These are phyloP conservation scores for Delitschia confertaspora DNA, from an alignment of 495 filamentous ascomycete species.

Conservation along the genomic window DNA sequence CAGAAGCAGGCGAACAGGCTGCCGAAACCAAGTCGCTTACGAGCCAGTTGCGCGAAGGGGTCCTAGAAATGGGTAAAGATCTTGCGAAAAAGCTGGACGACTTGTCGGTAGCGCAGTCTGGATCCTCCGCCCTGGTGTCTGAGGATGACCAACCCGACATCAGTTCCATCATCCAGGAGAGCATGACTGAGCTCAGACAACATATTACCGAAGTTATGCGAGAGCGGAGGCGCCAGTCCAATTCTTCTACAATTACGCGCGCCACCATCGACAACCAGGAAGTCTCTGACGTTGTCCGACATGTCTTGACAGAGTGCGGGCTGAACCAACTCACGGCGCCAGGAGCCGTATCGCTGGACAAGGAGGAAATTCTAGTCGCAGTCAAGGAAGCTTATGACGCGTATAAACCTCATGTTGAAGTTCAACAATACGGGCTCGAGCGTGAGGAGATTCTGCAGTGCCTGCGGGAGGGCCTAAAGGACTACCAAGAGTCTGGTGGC, in stretches of 20 bases:
- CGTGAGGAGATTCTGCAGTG: conserved; percentile 80
- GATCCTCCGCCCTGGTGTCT: conserved; percentile 41
- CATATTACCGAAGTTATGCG: conserved; percentile 67
- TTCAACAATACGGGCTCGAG: conserved; percentile 81
- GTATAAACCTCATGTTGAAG: conserved; percentile 83
- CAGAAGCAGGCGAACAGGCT: conserved; percentile 74
- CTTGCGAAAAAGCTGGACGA: conserved; percentile 76
- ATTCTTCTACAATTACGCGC: conserved; percentile 42
- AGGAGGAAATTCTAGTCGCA: conserved; percentile 75
- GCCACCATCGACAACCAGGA: conserved; percentile 60
- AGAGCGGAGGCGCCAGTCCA: conserved; percentile 63
- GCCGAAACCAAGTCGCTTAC: conserved; percentile 84
- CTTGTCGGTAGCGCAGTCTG: conserved; percentile 40
- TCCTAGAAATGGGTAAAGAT: conserved; percentile 85
- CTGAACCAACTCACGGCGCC: conserved; percentile 12
- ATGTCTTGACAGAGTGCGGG: conserved; percentile 58
- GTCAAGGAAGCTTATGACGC: conserved; percentile 83
- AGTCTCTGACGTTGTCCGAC: conserved; percentile 70
- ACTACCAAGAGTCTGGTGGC: conserved; percentile 50
- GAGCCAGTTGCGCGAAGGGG: conserved; percentile 81
- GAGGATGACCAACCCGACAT: conserved; percentile 59
- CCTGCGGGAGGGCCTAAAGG: conserved; percentile 70
- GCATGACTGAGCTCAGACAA: conserved; percentile 66
- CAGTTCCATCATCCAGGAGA: conserved; percentile 64
- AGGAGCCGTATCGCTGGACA: conserved; percentile 30